These are phyloP conservation scores for Colletotrichum sp. DNA, from an alignment of 2,329 filamentous ascomycete genomes.

Conservation along the genomic window DNA sequence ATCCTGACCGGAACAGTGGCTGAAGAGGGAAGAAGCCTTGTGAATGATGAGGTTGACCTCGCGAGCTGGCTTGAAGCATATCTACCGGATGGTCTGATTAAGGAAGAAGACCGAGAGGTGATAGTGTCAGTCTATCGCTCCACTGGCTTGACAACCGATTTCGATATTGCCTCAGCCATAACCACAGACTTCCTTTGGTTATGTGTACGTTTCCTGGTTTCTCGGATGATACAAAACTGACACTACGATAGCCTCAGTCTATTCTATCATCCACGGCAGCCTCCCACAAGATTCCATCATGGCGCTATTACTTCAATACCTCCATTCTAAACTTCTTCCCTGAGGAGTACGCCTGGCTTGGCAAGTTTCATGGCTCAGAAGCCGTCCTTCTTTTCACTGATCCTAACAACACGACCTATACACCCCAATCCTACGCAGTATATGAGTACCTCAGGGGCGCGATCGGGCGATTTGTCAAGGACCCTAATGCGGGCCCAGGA, in stretches of 20 bases:
- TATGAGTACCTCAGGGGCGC: constrained; percentile 27
- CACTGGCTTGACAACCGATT: constrained; percentile 19
- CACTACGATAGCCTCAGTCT: constrained; percentile 24
- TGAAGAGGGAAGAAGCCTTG: constrained; percentile 26
- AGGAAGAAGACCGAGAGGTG: background rate
- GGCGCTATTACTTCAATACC: constrained; percentile 31
- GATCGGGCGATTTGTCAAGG: constrained; percentile 28
- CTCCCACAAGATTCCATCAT: constrained; percentile 23
- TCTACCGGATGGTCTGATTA: constrained; percentile 1
- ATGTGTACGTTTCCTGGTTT: constrained; percentile 26
- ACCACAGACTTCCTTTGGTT: constrained; percentile 31
- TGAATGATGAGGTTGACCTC: constrained; percentile 27
- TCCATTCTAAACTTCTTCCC: constrained; percentile 26
- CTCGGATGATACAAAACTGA: background rate
- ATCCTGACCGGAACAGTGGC: constrained; percentile 28
- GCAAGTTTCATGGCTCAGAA: constrained; percentile 31
- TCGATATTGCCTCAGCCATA: constrained; percentile 29
- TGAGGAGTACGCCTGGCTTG: constrained; percentile 24
- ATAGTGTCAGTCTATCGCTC: constrained; percentile 25
- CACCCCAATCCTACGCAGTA: constrained; percentile 26
- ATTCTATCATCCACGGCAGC: constrained; percentile 27
- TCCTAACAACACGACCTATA: constrained; percentile 19
- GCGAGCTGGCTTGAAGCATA: constrained; percentile 23
- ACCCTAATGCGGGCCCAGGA: constrained; percentile 26
- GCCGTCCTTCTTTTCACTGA: constrained; percentile 26